phyloP scores from a whole-genome alignment of 768 basidiomycete species.

The Agaricus subrufescens region DNA sequence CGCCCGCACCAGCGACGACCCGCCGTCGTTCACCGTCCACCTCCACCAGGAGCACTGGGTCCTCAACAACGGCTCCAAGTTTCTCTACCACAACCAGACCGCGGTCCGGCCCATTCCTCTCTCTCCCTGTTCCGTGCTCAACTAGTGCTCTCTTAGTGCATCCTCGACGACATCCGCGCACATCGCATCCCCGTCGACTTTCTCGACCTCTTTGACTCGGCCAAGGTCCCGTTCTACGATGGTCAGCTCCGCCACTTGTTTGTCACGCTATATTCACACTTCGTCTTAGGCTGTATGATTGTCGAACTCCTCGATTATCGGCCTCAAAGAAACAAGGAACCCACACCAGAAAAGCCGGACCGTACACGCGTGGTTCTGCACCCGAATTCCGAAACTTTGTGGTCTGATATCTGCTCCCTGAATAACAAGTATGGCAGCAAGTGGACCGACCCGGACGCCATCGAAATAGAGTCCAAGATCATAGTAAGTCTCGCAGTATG shows the following conservation, averaged over 20 bases:
- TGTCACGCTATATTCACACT: conserved; percentile 3
- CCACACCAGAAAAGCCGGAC: conserved; percentile 53
- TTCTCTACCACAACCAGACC: conserved; percentile 74
- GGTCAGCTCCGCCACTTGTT: conserved; percentile 37
- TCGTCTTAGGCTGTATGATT: conserved; percentile 67
- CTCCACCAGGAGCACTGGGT: conserved; percentile 80
- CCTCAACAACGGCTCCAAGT: conserved; percentile 77
- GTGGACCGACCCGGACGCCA: conserved; percentile 68
- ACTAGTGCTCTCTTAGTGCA: conserved; percentile 39
- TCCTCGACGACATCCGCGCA: conserved; percentile 80
- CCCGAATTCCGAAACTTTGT: conserved; percentile 73
- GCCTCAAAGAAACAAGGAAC: conserved; percentile 51
- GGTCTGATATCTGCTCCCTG: conserved; percentile 72
- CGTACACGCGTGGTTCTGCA: conserved; percentile 70
- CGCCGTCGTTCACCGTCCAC: conserved; percentile 76
- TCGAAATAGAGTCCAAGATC: conserved; percentile 71
- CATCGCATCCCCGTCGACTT: conserved; percentile 85
- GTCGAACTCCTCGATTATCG: conserved; percentile 81
- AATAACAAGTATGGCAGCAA: conserved; percentile 51
- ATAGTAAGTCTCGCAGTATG: conserved; percentile 43
- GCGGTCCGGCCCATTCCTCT: conserved; percentile 38
- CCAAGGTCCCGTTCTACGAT: conserved; percentile 77
- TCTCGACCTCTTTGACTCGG: conserved; percentile 71
- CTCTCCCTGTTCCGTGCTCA: neutral
- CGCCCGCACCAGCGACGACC: conserved; percentile 45